Base-by-base conservation (phyloP, 139 green algal genomes). In the Zygnema cylindricum region DNA sequence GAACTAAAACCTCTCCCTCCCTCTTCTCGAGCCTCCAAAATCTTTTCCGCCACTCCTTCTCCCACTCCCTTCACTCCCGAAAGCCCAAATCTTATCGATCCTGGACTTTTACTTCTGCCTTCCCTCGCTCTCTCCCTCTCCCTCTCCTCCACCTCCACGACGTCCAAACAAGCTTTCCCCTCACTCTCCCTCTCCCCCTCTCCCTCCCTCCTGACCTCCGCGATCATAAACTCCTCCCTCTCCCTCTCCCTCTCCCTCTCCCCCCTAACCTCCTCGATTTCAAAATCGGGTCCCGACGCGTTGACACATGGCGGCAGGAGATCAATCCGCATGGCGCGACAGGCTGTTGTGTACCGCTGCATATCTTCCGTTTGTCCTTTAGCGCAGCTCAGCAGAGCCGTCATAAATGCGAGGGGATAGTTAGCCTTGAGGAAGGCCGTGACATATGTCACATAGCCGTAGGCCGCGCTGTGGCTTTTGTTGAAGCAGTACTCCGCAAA, bases 401-500 rank as follows among this genome's bases (percentile, higher is more conserved):
- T 55, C 84, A 89, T 89, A 76, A 77, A 89, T 7, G 77, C 30
- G 36, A 89, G 39, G 1, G 84, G 84, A 43, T 77, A 89, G 76
- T 89, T 89, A 55, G 84, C 84, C 75, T 89, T 89, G 42, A 89
- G 76, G n/a, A 78, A 89, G 1, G 84, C 84, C 1, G 84, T 89
- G 38, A 88, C 76, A 40, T 89, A 89, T n/a, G 84, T 79, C 39
- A 89, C 30, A 40, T 88, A 88, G 16, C 84, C 84, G 75, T 89
- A 89, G 1, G 84, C 84, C 25, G 84, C 84, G 79, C 76, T 88
- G 84, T 89, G 84, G 22, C n/a, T 73, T 55, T 89, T 89, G 84
- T 89, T 89, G 84, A 89, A 89, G 81, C 84, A 89, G 25, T 89
- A 89, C 84, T 89, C 30, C 7, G 84, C 33, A 0, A 89, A 89